These are phyloP conservation scores for Leersia perrieri DNA, from an alignment of 176 grass and related monocot species.

Conservation along the genomic window DNA sequence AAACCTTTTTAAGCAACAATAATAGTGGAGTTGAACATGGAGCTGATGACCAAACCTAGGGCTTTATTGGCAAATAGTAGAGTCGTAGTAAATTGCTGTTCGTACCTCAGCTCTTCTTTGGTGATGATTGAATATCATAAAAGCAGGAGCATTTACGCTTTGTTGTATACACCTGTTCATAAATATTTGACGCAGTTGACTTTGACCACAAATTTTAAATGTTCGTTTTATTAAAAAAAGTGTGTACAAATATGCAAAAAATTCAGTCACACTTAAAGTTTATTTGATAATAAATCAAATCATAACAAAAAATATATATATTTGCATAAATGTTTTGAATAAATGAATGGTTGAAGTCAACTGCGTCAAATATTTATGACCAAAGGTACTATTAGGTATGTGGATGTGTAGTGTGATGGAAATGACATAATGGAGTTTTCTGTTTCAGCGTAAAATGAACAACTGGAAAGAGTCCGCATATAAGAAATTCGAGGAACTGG, in stretches of 20 bases:
- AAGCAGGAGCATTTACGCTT: not conserved
- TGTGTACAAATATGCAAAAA: too few relatives aligned
- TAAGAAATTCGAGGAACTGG: not conserved
- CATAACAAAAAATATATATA: too few relatives aligned
- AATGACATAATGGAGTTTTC: not conserved
- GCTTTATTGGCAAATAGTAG: not conserved
- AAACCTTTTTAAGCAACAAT: not conserved
- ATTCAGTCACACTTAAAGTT: too few relatives aligned
- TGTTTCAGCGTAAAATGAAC: conserved; percentile 5
- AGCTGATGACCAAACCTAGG: not conserved
- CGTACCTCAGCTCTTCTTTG: not conserved
- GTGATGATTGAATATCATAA: not conserved
- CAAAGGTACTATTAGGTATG: too few relatives aligned
- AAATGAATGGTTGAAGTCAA: too few relatives aligned
- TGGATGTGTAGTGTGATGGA: not conserved
- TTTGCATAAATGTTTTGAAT: too few relatives aligned
- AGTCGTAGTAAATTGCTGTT: not conserved
- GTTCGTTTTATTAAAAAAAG: too few relatives aligned
- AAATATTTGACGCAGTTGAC: too few relatives aligned
- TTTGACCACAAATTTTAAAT: too few relatives aligned
- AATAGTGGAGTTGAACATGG: not conserved
- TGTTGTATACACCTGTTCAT: too few relatives aligned
- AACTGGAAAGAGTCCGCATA: not conserved
- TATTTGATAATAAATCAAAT: too few relatives aligned
- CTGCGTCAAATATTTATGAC: too few relatives aligned